Base-by-base conservation (phyloP, 257 asterid genomes). In the Fraxinus americana region DNA sequence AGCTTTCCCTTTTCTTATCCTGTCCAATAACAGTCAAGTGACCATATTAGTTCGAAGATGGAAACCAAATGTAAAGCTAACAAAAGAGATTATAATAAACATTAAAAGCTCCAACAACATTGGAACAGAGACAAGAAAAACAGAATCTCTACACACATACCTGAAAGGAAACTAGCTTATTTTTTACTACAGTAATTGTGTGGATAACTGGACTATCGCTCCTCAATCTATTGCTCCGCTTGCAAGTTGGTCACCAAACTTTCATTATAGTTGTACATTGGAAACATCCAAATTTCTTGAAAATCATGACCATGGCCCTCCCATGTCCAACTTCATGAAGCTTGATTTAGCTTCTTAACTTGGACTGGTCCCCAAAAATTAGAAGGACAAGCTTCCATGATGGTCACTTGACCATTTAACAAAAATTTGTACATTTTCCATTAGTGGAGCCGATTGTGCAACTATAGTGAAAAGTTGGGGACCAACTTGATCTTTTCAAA, bases 1-100 rank as follows among this genome's bases (percentile, higher is more conserved):
- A 70, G 99, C 99, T 85, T 95, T 95, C 82, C 99, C 99, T 85
- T 95, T 95, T 65, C 91, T 89, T 63, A 93, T 88, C 90, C 99
- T 95, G 92, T 71, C 54, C 76, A 69, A 63, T 45, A 61, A 52
- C 8, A 14, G 30, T 59, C 9, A 7, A 23, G 29, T 59, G 63
- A 52, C 25, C 63, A 5, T 52, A 4, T 17, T 52, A 54, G 25
- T 16, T 54, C 23, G 67, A 61, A 23, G 67, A 23, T 23, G 65
- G 27, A 54, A 61, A 61, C 14, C 32, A 61, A 59, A 61, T 61
- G 17, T 61, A 23, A 9, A 61, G 32, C 30, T 59, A 7, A 23
- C 5, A 7, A 52, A 7, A 61, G 9, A 21, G 32, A 23, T 6
- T 2, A 23, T 59, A n/a, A 59, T 59, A 23, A 23, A 59, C 5